Evolutionary conservation across 768 basidiomycete genomes (phyloP).

Genomic region (Boletus rubescentipes): DNA sequence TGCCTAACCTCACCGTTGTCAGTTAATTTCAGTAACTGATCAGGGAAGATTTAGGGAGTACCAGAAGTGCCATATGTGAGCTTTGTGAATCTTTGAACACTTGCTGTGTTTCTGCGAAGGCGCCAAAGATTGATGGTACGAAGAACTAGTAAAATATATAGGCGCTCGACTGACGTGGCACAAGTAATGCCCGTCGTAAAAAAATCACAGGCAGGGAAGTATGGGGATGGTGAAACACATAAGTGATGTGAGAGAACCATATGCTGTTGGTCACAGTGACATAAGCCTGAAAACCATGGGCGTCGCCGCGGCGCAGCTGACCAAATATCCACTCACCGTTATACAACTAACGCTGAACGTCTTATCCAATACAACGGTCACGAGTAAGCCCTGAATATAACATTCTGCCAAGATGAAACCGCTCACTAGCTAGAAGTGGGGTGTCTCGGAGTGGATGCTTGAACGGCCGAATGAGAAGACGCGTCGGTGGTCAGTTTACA

Average conservation of each 20-base stretch:
- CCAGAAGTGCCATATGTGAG: neutral
- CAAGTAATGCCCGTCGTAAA: no score
- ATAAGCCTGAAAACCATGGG: no score
- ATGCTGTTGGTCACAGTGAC: neutral
- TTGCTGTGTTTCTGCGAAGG: neutral
- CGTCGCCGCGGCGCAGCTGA: neutral
- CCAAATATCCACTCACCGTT: no score
- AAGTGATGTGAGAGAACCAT: neutral
- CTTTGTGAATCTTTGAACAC: neutral
- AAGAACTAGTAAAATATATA: neutral
- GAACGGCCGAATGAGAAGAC: neutral
- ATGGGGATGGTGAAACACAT: neutral
- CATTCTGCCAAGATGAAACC: neutral
- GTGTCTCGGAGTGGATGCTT: neutral
- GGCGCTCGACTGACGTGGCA: neutral
- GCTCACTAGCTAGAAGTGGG: neutral
- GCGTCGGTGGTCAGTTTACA: neutral
- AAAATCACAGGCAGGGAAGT: neutral
- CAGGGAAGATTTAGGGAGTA: neutral
- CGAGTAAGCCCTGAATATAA: neutral
- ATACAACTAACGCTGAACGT: no score
- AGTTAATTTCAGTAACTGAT: neutral
- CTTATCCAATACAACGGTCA: neutral
- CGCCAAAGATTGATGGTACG: neutral
- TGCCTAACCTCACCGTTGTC: neutral